Base-by-base conservation (phyloP, 148 eudicot species). In the Selenicereus undatus region DNA sequence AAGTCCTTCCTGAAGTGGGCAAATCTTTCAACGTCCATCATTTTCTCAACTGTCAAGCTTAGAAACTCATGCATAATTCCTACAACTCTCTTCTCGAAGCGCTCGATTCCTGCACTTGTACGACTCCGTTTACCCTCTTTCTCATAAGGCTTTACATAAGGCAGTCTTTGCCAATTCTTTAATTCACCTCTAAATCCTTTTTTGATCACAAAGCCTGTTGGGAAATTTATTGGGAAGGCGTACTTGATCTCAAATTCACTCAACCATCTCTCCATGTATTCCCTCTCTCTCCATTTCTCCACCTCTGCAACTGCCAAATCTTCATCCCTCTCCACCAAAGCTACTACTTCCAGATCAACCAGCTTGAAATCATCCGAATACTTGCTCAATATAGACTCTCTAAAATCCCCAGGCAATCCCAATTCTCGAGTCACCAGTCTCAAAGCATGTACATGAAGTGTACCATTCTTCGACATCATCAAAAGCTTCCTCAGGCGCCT, bases 221-320 rank as follows among this genome's bases (percentile, higher is more conserved):
- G 94, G 26, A 92, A 90, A 86, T 88, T 73, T 39, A 94, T 89
- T 0, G 96, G 96, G 76, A 94, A 94, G 1, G 96, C 96, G 58
- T 92, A 92, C 75, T 92, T 89, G 5, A 90, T 91, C 88, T 94
- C 98, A 39, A 85, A 94, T 77, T 94, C 98, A 83, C 98, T 92
- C 87, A 91, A 82, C 98, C 94, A 92, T 35, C 91, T 94, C 87
- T 90, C 94, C 30, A 51, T 81, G 22, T 78, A 92, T 83, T 93
- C 98, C 52, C 39, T 87, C 75, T 93, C 90, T 83, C 98, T 88
- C 96, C 96, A 93, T 26, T 85, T 81, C 71, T 93, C 98, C 0
- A 93, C 89, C 82, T 87, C 74, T 0, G 91, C 94, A 73, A 86
- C 82, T 21, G 79, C 81, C 78, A 87, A 74, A 76, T 50, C 52